Evolutionary conservation across 1,284 basidiomycete genomes (phyloP), one percentile per base, ranked within the genome.

Genomic region (Schizophyllum amplum): DNA sequence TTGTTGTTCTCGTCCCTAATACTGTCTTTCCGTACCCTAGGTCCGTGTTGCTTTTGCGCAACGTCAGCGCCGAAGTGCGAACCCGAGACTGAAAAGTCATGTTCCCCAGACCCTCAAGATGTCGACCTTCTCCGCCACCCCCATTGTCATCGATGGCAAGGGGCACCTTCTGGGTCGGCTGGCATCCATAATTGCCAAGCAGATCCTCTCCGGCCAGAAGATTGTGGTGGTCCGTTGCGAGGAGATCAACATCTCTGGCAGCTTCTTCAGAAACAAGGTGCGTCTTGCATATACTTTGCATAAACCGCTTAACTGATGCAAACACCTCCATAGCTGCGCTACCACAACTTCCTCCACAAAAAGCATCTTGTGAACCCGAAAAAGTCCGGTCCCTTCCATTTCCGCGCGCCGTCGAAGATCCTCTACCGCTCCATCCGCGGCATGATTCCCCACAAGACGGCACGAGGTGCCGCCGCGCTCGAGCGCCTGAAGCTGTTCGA

Each of bases 251-350:
- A 93, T 96, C 69, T 98, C 95, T 60, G 97, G 97, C 71, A 95
- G 92, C 77, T 99, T 98, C 87, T 99, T 99, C 91, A 87, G 97
- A 75, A 97, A 98, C 91, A 99, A 99, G 89, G 94, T 97, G 72
- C 70, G 73, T 49, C n/a, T 5, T 23, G 17, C 5, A 49, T 23
- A 49, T 49, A 5, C n/a, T n/a, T n/a, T n/a, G 47, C 17, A 49
- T 49, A 49, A 49, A 49, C 5, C 52, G 54, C 70, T 5, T 13
- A 33, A 33, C 27, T 33, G 27, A 33, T 13, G 5, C 13, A 5
- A 33, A 5, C 27, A 5, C 13, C 27, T 33, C 27, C 13, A 33
- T 33, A 96, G 94, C 87, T 98, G 69, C 90, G 94, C 69, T 99
- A 98, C 87, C 94, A 97, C 82, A 96, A 95, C 75, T 99, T 98